Evolutionary conservation across 306 rosid species (phyloP), one percentile per base, ranked within the genome.

Genomic region (Abrus pulchellus): DNA sequence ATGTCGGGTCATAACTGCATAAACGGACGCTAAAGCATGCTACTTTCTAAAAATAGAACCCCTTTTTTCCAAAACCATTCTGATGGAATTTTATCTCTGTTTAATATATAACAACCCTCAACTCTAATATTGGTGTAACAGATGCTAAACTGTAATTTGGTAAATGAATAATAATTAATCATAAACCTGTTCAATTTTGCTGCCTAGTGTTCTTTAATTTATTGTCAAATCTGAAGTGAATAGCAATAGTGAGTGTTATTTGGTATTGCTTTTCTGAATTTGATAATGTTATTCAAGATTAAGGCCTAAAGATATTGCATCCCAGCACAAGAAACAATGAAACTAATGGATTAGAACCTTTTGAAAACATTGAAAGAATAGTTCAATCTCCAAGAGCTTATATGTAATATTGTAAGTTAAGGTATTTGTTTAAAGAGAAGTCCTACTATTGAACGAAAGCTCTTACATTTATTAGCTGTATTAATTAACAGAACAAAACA

Each of bases 41-140:
- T 47, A 20, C 71, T 64, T 72, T 83, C 82, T 62, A 41, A 41
- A 60, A 60, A 30, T 77, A 64, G 75, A 68, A 34, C 14, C 32
- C 29, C 32, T 0, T 6, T 34, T 74, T 52, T 29, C 71, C 75
- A 9, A 53, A 74, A 30, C 32, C 40, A 59, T 38, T 32, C 74
- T 71, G 63, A 49, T 13, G 41, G 27, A 70, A 68, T 43, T 30
- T 10, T 49, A 41, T 52, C 52, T 57, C 44, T 44, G 36, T 45
- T 65, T 34, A 66, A 43, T 30, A 11, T 9, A 40, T 11, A 13
- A 56, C 27, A 63, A 49, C 28, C 9, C 38, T 32, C 13, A 3
- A 13, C 40, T 68, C 36, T 11, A 32, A 43, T 78, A 55, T 3
- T 55, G 47, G 53, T 38, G 36, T 64, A 38, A 41, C 14, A 7